Base-by-base conservation (phyloP, 768 basidiomycete genomes). In the Neoboletus magnificus region DNA sequence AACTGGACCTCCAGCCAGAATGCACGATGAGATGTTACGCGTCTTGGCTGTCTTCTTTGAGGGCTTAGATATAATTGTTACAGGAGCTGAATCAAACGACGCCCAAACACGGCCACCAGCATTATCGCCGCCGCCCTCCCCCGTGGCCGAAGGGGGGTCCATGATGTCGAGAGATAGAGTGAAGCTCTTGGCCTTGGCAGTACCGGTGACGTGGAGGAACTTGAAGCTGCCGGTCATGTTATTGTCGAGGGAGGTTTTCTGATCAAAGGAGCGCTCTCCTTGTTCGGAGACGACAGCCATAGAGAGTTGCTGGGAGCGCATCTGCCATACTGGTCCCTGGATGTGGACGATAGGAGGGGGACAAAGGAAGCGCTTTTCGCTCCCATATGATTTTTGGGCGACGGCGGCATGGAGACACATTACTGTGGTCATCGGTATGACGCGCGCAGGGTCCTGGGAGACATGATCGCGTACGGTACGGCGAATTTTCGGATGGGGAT, bases 41-140 rank as follows among this genome's bases (percentile, higher is more conserved):
- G 93, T 93, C 77, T 95, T 96, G 55, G 91, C 91, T 11, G 93
- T 96, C 79, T 94, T 95, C 82, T 95, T 95, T 56, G 93, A 94
- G 33, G 94, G 94, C 72, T 97, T 97, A 66, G 94, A 95, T 66
- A 98, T 94, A 74, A 97, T 93, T 44, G 89, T 87, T 64, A 98
- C 88, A 45, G 93, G 91, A 33, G 90, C 86, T 30, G 93, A 96
- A 71, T 92, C 86, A 76, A 97, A 93, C 32, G 89, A 85, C 10
- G 91, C 92, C 93, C 93, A 96, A 55, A 88, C 71, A 56, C 90
- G 87, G 59, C 87, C 89, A 59, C 73, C 71, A 44, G 72, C 49
- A 45, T 71, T 60, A 50, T 71, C 71, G 37, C 64, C 60, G 36
- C 62, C 48, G 37, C 67, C 62, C 58, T 77, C 77, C 22, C 79